phyloP scores from a whole-genome alignment of 495 filamentous ascomycete genomes.

The Venustampulla echinocandica region DNA sequence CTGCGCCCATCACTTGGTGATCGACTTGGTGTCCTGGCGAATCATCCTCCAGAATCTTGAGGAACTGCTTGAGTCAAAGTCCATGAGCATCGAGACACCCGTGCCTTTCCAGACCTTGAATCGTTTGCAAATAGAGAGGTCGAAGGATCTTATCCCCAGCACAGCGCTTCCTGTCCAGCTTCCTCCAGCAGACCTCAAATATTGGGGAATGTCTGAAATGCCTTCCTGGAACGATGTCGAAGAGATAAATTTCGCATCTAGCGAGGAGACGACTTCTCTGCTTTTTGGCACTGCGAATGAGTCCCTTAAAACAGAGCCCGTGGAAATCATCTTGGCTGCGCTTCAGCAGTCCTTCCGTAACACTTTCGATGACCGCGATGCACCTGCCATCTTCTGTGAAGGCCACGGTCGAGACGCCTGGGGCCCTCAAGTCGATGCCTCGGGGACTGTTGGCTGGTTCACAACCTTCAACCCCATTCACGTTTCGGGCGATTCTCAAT shows the following conservation, averaged over 20 bases:
- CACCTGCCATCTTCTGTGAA: constrained; percentile 33
- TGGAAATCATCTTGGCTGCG: constrained; percentile 45
- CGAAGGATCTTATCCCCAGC: no score
- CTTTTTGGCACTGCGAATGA: constrained; percentile 38
- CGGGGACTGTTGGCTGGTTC: constrained; percentile 54
- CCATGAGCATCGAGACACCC: constrained; percentile 28
- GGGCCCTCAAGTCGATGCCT: constrained; percentile 43
- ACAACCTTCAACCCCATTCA: constrained; percentile 44
- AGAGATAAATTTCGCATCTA: constrained; percentile 44
- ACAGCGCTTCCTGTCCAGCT: constrained; percentile 3
- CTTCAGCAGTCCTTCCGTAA: constrained; percentile 42
- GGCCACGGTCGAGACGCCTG: constrained; percentile 48
- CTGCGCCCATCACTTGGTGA: constrained; percentile 56
- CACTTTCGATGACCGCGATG: constrained; percentile 19
- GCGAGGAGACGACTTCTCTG: constrained; percentile 29
- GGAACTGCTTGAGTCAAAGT: constrained; percentile 44
- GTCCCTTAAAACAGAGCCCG: constrained; percentile 37
- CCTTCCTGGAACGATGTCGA: constrained; percentile 29
- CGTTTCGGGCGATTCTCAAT: background rate
- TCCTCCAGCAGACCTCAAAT: constrained; percentile 30
- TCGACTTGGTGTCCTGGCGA: constrained; percentile 63
- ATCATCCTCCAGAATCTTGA: constrained; percentile 60
- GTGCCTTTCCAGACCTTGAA: constrained; percentile 61
- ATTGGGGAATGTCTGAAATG: constrained; percentile 41
- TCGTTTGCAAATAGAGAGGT: constrained; percentile 29